Evolutionary conservation across 2,329 filamentous ascomycete species (phyloP).

Genomic region (Lecanicillium sp.): DNA sequence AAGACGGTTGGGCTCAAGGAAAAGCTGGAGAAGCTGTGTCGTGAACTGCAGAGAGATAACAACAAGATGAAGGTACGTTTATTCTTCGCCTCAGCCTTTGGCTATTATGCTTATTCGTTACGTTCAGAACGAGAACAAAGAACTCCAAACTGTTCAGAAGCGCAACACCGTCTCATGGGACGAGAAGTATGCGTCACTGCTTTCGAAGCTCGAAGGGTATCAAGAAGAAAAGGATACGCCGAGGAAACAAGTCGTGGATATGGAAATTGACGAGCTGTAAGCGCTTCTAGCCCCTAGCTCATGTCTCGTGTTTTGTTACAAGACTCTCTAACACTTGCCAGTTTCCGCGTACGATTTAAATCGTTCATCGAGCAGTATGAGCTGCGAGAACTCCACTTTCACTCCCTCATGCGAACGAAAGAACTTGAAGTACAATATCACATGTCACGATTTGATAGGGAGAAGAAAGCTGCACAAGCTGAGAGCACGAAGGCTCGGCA

Average conservation of each 20-base stretch:
- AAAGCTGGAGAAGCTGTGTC: slow-evolving; percentile 91
- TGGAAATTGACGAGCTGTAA: slow-evolving; percentile 85
- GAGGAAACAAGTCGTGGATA: slow-evolving; percentile 70
- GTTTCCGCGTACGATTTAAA: slow-evolving; percentile 82
- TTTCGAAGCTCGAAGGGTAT: slow-evolving; percentile 80
- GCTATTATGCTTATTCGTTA: slow-evolving; percentile 12
- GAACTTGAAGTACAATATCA: slow-evolving; percentile 94
- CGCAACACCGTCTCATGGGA: slow-evolving; percentile 78
- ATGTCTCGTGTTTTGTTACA: too few relatives aligned
- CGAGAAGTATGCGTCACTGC: slow-evolving; percentile 70
- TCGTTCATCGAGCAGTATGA: slow-evolving; percentile 97
- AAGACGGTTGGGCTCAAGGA: slow-evolving; percentile 90
- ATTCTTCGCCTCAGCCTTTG: not conserved
- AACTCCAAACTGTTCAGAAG: slow-evolving; percentile 77
- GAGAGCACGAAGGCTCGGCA: slow-evolving; percentile 76
- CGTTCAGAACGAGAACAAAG: slow-evolving; percentile 79
- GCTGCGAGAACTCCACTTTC: slow-evolving; percentile 87
- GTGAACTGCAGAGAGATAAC: slow-evolving; percentile 93
- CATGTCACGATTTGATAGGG: slow-evolving; percentile 78
- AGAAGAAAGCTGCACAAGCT: slow-evolving; percentile 79
- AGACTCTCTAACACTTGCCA: slow-evolving; percentile 25
- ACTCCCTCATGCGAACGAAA: slow-evolving; percentile 84
- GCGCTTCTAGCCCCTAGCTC: slow-evolving; percentile 23
- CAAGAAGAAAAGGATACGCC: slow-evolving; percentile 82
- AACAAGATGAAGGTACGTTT: slow-evolving; percentile 83